These are phyloP conservation scores for Canavalia ensiformis DNA, from an alignment of 306 rosid genomes.

Conservation along the genomic window DNA sequence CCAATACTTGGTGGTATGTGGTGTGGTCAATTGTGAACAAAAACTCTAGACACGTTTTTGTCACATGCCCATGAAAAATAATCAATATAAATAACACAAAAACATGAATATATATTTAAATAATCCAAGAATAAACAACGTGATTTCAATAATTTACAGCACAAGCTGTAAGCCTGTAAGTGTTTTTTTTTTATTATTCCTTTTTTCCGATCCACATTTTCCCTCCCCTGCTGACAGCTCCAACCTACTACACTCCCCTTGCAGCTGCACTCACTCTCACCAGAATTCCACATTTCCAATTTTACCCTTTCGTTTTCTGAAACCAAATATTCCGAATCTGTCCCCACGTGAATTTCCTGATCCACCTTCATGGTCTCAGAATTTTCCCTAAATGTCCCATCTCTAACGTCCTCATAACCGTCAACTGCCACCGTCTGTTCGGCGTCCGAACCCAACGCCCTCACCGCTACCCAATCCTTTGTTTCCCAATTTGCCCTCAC, in stretches of 20 bases:
- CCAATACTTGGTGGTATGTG: neutral
- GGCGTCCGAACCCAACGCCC: constrained; percentile 25
- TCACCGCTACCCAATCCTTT: constrained; percentile 66
- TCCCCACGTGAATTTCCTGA: neutral
- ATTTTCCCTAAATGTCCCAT: constrained; percentile 45
- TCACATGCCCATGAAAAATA: neutral
- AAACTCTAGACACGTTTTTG: neutral
- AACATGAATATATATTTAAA: constrained; percentile 15
- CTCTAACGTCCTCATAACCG: constrained; percentile 18
- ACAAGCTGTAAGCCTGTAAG: constrained; percentile 20
- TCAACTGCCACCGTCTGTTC: constrained; percentile 31
- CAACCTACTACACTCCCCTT: neutral
- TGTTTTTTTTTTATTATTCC: neutral
- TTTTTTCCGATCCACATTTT: constrained; percentile 10
- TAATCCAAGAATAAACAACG: constrained; percentile 5
- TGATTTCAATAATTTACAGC: constrained; percentile 24
- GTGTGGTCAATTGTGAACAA: constrained; percentile 10
- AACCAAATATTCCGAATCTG: constrained; percentile 24
- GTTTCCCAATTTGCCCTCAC: constrained; percentile 66
- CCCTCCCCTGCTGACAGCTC: constrained; percentile 31
- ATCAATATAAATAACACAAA: neutral
- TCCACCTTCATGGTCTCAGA: constrained; percentile 5
- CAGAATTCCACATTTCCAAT: constrained; percentile 32
- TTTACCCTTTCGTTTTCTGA: neutral
- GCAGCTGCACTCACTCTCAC: neutral